phyloP scores from a whole-genome alignment of 768 basidiomycete species.

The Trametes villosa region DNA sequence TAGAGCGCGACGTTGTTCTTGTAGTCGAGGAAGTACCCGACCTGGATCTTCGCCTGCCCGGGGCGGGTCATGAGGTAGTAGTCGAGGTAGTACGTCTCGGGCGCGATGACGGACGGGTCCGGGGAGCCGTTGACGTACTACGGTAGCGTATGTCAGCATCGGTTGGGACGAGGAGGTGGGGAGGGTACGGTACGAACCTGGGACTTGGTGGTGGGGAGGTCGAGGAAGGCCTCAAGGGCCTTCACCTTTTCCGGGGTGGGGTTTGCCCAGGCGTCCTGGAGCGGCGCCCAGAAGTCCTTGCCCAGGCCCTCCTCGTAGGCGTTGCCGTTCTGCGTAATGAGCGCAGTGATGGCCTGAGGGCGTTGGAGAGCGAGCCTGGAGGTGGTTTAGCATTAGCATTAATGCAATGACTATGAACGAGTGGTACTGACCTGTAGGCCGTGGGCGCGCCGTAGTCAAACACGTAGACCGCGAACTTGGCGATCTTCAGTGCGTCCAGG shows the following conservation, averaged over 20 bases:
- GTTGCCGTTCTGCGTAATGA: conserved; percentile 55
- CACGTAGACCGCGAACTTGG: conserved; percentile 48
- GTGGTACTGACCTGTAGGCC: conserved; percentile 32
- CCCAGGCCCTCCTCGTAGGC: conserved; percentile 51
- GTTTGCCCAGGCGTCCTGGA: conserved; percentile 40
- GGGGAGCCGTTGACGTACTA: conserved; percentile 46
- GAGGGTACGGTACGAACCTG: conserved; percentile 25
- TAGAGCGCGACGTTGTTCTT: conserved; percentile 47
- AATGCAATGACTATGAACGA: background rate
- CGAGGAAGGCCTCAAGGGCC: conserved; percentile 28
- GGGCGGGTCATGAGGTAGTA: conserved; percentile 44
- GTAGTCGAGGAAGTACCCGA: conserved; percentile 48
- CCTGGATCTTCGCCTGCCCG: conserved; percentile 47
- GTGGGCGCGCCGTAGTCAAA: conserved; percentile 55
- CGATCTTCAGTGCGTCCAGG: conserved; percentile 43
- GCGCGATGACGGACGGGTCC: conserved; percentile 39
- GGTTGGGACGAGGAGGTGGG: background rate
- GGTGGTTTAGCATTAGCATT: background rate
- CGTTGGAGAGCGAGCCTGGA: conserved; percentile 44
- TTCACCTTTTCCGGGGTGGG: conserved; percentile 34
- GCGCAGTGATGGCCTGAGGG: conserved; percentile 46
- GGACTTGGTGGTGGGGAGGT: conserved; percentile 40
- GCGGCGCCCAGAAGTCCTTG: conserved; percentile 40
- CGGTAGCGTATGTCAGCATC: background rate
- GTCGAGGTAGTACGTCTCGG: conserved; percentile 49